phyloP scores from a whole-genome alignment of 2,329 filamentous ascomycete species.

The Trichophyton verrucosum region DNA sequence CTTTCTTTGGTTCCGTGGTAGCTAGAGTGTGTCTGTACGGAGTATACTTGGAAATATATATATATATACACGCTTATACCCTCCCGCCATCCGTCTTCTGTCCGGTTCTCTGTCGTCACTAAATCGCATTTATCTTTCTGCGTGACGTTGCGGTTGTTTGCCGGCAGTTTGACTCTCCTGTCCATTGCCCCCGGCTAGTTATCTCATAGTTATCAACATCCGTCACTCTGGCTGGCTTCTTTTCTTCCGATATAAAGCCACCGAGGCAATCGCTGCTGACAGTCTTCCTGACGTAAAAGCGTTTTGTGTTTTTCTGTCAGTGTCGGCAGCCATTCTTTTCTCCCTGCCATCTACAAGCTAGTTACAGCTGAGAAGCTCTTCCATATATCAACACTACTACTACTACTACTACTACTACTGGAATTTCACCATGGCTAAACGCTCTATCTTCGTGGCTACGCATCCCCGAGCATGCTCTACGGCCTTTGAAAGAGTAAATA shows the following conservation, averaged over 20 bases:
- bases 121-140: background rate
- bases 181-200: background rate
- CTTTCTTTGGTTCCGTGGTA: background rate
- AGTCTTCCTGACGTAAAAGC: background rate
- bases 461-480: conserved; percentile 93
- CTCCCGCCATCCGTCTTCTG: background rate
- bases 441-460: conserved; percentile 78
- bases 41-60: too few species aligned
- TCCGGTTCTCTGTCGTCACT: background rate
- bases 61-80: background rate
- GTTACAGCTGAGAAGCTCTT: background rate
- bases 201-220: background rate
- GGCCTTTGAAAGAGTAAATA: conserved; percentile 76
- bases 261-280: background rate
- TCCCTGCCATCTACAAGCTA: background rate
- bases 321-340: background rate
- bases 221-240: background rate
- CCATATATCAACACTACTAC: background rate
- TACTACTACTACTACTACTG: background rate
- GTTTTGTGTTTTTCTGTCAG: background rate
- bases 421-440: conserved; percentile 1
- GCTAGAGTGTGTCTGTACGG: background rate
- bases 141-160: background rate
- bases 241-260: background rate
- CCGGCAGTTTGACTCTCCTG: background rate